Evolutionary conservation across 352 stramenopile genomes (phyloP), one percentile per base, ranked within the genome.

Genomic region (Chrysophaeum taylorii): DNA sequence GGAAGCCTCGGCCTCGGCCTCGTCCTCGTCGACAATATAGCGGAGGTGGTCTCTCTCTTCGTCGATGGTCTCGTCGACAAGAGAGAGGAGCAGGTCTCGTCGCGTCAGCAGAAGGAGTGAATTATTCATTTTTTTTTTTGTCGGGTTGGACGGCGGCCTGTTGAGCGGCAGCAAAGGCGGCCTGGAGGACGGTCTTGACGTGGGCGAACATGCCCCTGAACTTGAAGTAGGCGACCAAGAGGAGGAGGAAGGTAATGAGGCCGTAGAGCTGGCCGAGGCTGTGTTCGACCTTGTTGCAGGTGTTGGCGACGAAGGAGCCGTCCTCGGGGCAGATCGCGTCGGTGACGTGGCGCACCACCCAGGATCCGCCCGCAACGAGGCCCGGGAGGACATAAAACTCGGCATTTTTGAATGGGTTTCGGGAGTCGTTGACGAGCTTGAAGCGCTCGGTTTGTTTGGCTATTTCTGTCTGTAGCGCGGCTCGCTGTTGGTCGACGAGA

Each of bases 401-500:
- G 71, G 89, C 81, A 74, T 94, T 91, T 71, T 89, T 89, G 78
- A 97, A 93, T 67, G 94, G 93, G 80, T 98, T 96, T 18, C 92
- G 88, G 71, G 92, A 86, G 36, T 89, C 85, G 78, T 98, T 98
- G 21, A 97, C 84, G 68, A 94, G 90, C 27, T 86, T 68, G 81
- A 96, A 98, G 16, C 92, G 84, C 39, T 88, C 82, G 70, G 87
- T 89, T 66, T 94, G 85, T 64, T 88, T 87, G 61, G 88, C 80
- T 61, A 98, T 95, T 74, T 96, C 84, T 12, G 87, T 77, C 16
- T 89, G 70, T 0, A 98, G 80, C 21, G 86, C 79, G 16, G 86
- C 76, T 27, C 89, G 86, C 69, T 90, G 91, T 45, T 88, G 84
- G 52, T 92, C 61, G 74, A 98, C 96, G 61, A 91, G 81, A 54